Base-by-base conservation (phyloP, 2,329 filamentous ascomycete species). In the Fusarium euwallaceae region DNA sequence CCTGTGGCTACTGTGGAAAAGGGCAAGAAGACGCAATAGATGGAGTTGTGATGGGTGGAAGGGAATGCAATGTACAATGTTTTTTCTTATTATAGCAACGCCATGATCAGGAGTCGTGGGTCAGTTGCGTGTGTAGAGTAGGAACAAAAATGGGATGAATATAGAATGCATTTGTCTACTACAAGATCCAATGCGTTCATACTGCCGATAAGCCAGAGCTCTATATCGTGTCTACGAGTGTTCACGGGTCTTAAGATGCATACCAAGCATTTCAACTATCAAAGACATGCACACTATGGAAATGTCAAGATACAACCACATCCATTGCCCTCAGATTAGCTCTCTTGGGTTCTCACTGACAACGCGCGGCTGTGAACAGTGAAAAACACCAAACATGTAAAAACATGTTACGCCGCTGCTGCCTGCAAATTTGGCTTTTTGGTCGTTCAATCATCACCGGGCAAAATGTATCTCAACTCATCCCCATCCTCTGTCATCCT, bases 361-460 rank as follows among this genome's bases (percentile, higher is more conserved):
- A 87, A 87, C 86, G 76, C 85, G 82, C 79, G 75, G 71, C 64
- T 59, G 55, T 69, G 66, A 37, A 67, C 59, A 58, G 61, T 51
- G 11, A 56, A 55, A 66, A 27, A 59, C 67, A 4, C 70, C 27
- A 58, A 61, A 60, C 55, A 66, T 68, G 64, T 20, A 24, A 24
- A 61, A 62, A 61, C 39, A 68, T 66, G 72, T 67, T 67, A 67
- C 58, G 53, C 74, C 76, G 82, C 83, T 84, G 83, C 80, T 87
- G 85, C 79, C 86, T 88, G 85, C 86, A 88, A 88, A 86, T 88
- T 88, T 88, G 87, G 87, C 87, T 88, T 87, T 87, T 88, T 88
- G 87, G 87, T 85, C 83, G 77, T 81, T 85, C 80, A 77, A 83
- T 88, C 87, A 88, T 88, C 87, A 88, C 81, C 73, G 86, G 86